Conservation (phyloP, 2,329 filamentous ascomycete species). For the Didymella sp. region DNA sequence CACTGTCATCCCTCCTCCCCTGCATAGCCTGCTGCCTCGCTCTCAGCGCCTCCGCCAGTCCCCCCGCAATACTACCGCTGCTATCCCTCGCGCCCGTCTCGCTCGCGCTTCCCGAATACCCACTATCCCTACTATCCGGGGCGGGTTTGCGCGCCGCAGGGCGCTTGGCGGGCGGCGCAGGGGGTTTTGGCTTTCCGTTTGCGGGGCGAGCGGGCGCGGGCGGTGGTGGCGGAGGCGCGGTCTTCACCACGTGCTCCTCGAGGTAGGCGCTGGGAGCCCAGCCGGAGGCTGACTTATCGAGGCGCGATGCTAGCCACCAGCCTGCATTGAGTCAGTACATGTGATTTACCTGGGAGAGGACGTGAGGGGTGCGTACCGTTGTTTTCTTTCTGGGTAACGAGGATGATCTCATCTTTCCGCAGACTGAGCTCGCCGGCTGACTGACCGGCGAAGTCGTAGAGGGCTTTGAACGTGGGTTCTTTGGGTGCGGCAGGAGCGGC, state of each 20-base stretch:
- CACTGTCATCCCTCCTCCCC: conserved; percentile 48
- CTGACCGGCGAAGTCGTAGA: conserved; percentile 91
- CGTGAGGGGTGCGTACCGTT: conserved; percentile 71
- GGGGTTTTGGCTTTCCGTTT: conserved; percentile 73
- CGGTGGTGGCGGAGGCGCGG: conserved; percentile 63
- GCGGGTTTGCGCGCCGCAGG: conserved; percentile 76
- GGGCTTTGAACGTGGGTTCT: conserved; percentile 83
- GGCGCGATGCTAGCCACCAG: conserved; percentile 92
- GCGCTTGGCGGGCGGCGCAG: conserved; percentile 80
- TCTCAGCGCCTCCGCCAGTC: conserved; percentile 58
- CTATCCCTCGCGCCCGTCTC: conserved; percentile 51
- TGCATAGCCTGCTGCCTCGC: conserved; percentile 59
- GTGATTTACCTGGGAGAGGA: neutral
- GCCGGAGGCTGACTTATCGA: conserved; percentile 72
- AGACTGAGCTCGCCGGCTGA: conserved; percentile 86
- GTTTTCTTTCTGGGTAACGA: conserved; percentile 91
- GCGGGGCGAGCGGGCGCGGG: conserved; percentile 66
- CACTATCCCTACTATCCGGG: conserved; percentile 71
- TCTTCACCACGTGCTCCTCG: conserved; percentile 71
- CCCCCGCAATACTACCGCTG: conserved; percentile 56
- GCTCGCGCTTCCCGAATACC: conserved; percentile 52
- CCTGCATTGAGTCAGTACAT: conserved; percentile 61
- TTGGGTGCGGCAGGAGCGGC: conserved; percentile 65
- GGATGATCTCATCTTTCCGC: conserved; percentile 78
- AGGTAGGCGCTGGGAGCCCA: conserved; percentile 96